phyloP scores from a whole-genome alignment of 805 yeast genomes.

The Priceomyces haplophilus region DNA sequence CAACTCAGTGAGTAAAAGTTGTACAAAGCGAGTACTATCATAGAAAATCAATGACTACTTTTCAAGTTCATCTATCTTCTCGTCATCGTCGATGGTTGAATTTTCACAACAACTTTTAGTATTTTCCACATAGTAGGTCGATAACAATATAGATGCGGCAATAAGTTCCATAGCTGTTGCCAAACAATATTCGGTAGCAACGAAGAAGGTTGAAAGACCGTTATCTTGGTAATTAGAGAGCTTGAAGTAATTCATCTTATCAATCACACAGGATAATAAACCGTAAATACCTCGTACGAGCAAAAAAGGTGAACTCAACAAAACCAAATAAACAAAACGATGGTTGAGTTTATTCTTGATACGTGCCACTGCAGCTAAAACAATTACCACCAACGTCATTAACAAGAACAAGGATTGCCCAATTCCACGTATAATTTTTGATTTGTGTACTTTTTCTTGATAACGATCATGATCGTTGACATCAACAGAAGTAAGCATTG shows the following conservation, averaged over 20 bases:
- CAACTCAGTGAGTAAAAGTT: too few relatives aligned
- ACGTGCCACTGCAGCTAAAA: constrained; percentile 17
- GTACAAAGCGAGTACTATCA: too few relatives aligned
- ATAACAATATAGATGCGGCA: constrained; percentile 12
- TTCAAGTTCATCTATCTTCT: too few relatives aligned
- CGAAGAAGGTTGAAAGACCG: constrained; percentile 22
- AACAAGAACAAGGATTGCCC: constrained; percentile 33
- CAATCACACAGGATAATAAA: constrained; percentile 28
- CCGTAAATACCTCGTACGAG: constrained; percentile 36
- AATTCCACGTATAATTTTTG: constrained; percentile 26
- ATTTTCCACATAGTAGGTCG: too few relatives aligned
- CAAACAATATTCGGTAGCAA: constrained; percentile 33
- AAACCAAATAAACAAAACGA: constrained; percentile 16
- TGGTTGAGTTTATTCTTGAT: constrained; percentile 19
- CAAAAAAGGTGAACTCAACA: constrained; percentile 29
- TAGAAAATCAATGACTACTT: too few relatives aligned
- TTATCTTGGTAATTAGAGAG: constrained; percentile 23
- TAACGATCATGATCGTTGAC: constrained; percentile 12
- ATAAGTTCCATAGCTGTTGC: constrained; percentile 37
- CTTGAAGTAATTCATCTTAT: constrained; percentile 31
- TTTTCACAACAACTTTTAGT: too few relatives aligned
- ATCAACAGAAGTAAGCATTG: constrained; percentile 23
- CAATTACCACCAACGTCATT: constrained; percentile 18
- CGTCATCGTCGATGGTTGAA: too few relatives aligned
- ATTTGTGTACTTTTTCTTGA: too few relatives aligned